Base-by-base conservation (phyloP, 2,329 filamentous ascomycete species). In the Aspergillus fumigatus region DNA sequence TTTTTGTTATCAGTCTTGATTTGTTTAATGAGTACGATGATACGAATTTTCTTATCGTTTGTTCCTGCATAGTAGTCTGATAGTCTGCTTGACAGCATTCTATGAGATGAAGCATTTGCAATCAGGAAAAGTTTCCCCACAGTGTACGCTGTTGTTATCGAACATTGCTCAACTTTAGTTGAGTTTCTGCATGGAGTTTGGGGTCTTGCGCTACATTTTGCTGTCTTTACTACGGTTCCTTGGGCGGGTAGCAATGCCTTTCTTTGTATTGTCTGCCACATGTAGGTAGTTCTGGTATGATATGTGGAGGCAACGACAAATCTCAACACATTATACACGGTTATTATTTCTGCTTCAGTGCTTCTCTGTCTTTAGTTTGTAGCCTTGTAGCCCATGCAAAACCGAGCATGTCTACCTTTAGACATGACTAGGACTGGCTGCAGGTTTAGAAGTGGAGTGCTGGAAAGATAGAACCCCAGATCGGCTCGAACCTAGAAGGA, bases 101-200 rank as follows among this genome's bases (percentile, higher is more conserved):
- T 6, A 35, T n/a, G 35, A 48, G 48, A 41, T 43, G 45, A 35
- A 26, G 19, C 43, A 47, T 48, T 21, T 47, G 41, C 41, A 25
- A 35, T 32, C 43, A 47, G 52, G 47, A 54, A 54, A 54, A 54
- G 52, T 50, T 41, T 41, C 43, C 32, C 26, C 52, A 43, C 48
- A 26, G 51, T 54, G 47, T 57, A 48, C 59, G 62, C 62, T 53
- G 57, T 29, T 57, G 57, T 51, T 60, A 48, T 41, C 59, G 47
- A 45, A 57, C 48, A 51, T 32, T 50, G 57, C 41, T 41, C 59
- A 27, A 47, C 43, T 52, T 56, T 8, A 14, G 43, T 32, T 57
- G 14, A 52, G 56, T 50, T 51, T 50, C 55, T 63, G 64, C 64
- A 67, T 66, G 66, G 66, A 57, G 66, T 66, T 62, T 62, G 52